A percentile compares a stretch with the other conserved stretches of the same genome.
phyloP scores from a whole-genome alignment of 2,329 filamentous ascomycete species.

The Annulohypoxylon truncatum region DNA sequence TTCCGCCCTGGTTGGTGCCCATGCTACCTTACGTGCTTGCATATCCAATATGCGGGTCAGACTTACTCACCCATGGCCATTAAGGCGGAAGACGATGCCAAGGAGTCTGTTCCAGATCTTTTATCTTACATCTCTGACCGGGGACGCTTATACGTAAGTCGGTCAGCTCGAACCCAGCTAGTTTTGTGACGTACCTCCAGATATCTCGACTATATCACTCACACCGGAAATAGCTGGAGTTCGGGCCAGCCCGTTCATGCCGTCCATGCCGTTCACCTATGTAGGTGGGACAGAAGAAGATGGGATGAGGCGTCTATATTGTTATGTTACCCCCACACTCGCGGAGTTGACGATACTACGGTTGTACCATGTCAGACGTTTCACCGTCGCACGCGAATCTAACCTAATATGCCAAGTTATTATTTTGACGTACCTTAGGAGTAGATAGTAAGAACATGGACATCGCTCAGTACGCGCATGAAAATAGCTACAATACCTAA shows the following conservation, averaged over 20 bases:
- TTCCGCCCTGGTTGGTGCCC: conserved; percentile 1
- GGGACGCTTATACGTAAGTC: not conserved
- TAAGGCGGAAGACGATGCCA: conserved; percentile 1
- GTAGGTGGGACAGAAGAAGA: not conserved
- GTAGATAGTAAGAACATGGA: not conserved
- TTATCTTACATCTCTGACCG: not conserved
- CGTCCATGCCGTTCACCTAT: not conserved
- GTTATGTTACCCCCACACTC: conserved; percentile 15
- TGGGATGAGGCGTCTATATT: not conserved
- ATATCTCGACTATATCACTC: not conserved
- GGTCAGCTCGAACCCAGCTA: conserved; percentile 1
- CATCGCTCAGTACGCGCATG: not conserved
- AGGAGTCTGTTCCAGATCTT: not conserved
- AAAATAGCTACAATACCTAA: not conserved
- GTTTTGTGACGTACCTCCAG: not conserved
- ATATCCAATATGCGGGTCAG: conserved; percentile 5
- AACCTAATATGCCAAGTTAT: not conserved
- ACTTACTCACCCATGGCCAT: not conserved
- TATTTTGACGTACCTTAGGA: not conserved
- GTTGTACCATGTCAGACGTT: not conserved
- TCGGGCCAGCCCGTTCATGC: not conserved
- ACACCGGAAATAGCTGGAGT: conserved; percentile 6
- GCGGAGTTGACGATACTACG: not conserved
- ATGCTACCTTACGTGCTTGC: not conserved
- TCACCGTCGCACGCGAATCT: not conserved